Evolutionary conservation across 2,329 filamentous ascomycete genomes (phyloP), one percentile per base, ranked within the genome.

Genomic region (Anthostomella pinea): DNA sequence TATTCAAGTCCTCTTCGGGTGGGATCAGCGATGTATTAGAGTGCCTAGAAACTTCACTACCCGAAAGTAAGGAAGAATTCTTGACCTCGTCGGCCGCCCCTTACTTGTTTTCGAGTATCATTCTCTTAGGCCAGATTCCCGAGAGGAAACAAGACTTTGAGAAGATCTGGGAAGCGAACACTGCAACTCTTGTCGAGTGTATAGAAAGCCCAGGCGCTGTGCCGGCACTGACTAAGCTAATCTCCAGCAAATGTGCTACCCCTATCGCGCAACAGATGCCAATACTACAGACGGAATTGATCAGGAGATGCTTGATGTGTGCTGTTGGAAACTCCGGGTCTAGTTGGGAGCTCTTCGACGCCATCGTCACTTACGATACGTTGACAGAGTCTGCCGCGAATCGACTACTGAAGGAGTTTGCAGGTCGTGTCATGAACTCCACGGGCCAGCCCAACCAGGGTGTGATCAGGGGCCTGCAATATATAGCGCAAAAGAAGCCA

Each of bases 1-100:
- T 78, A 0, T 70, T 77, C 35, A 47, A 52, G 1, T 54, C 52
- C 5, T 31, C 41, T 20, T 51, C 58, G 2, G 44, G 51, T 3
- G 51, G 49, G 2, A 51, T 55, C 2, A 33, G 52, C 6, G 51
- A 60, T 2, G 60, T 81, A 9, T 59, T 68, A 4, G 53, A 65
- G 0, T 60, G 72, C 11, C 61, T 81, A 3, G 58, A 61, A 2
- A 46, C 50, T 1, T 78, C 85, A 26, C 62, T 84, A 4, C 60
- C 68, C 14, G 65, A 77, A 1, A 67, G 81, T 42, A 66, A 84
- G 10, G 66, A 75, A 0, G 63, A 67, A 2, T 64, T 93, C 11
- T 63, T 90, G 3, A 62, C 73, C 2, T 89, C 87, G 0, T 77
- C 85, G 0, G 90, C 87, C 1, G 77, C 79, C 0, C 62, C 74